These are phyloP conservation scores for Aspergillus sclerotiicarbonarius DNA, from an alignment of 495 filamentous ascomycete species.

Conservation along the genomic window DNA sequence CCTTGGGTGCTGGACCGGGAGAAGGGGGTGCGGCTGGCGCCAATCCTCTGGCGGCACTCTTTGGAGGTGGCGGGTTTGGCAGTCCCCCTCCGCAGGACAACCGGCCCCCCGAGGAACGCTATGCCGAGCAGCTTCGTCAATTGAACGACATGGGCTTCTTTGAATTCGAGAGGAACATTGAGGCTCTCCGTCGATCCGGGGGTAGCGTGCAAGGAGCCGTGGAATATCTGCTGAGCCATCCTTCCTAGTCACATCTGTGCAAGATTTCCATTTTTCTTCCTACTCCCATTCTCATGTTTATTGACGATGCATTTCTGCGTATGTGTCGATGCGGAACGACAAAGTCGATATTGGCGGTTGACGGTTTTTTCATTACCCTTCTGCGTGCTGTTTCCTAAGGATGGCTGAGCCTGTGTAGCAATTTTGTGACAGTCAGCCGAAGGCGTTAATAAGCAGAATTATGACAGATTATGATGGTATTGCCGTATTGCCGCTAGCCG, in stretches of 20 bases:
- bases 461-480: neutral
- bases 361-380: constrained; percentile 8
- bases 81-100: constrained; percentile 59
- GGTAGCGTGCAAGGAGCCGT: constrained; percentile 95
- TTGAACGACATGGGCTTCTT: constrained; percentile 99
- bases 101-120: constrained; percentile 89
- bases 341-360: constrained; percentile 6
- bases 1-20: constrained; percentile 37
- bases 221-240: constrained; percentile 61
- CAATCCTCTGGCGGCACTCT: constrained; percentile 38
- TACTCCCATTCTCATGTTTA: neutral
- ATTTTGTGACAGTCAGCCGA: neutral
- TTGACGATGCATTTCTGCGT: neutral
- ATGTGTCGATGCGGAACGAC: neutral
- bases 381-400: constrained; percentile 8
- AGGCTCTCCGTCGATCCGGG: constrained; percentile 81
- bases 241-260: constrained; percentile 19
- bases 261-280: neutral
- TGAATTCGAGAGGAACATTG: constrained; percentile 91
- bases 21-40: constrained; percentile 30
- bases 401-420: constrained; percentile 9
- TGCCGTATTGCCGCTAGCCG: no score
- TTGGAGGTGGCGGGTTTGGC: constrained; percentile 41
- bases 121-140: constrained; percentile 84
- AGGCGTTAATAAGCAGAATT: neutral